Percentiles rank a stretch among this genome's conserved stretches.
phyloP scores from a whole-genome alignment of 1,284 basidiomycete species.

The Papiliotrema nemorosa region DNA sequence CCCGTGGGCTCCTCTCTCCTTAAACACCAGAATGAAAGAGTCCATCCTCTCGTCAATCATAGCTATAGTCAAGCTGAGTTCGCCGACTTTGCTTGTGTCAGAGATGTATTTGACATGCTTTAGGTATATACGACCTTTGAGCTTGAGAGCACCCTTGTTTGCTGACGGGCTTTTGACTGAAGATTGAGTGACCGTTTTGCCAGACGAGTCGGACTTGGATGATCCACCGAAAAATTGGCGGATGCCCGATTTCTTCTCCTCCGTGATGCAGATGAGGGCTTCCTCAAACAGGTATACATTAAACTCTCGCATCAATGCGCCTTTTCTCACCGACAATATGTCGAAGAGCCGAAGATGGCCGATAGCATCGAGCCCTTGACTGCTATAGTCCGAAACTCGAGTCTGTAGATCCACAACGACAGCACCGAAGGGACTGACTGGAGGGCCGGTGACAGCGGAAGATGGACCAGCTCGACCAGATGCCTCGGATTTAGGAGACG shows the following conservation, averaged over 20 bases:
- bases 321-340: slow-evolving; percentile 79
- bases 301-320: slow-evolving; percentile 80
- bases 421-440: slow-evolving; percentile 58
- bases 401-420: slow-evolving; percentile 82
- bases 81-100: slow-evolving; percentile 68
- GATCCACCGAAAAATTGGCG: slow-evolving; percentile 39
- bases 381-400: slow-evolving; percentile 91
- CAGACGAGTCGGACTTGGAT: slow-evolving; percentile 19
- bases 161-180: slow-evolving; percentile 39
- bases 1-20: slow-evolving; percentile 79
- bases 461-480: slow-evolving; percentile 4
- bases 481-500: slow-evolving; percentile 28
- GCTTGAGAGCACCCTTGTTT: slow-evolving; percentile 72
- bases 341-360: slow-evolving; percentile 89
- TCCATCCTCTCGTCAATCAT: slow-evolving; percentile 85
- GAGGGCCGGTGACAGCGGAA: slow-evolving; percentile 17
- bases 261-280: slow-evolving; percentile 92
- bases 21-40: slow-evolving; percentile 91
- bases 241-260: slow-evolving; percentile 73
- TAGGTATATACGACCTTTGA: slow-evolving; percentile 93
- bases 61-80: slow-evolving; percentile 85
- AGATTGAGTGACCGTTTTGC: too few relatives aligned
- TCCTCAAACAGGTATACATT: slow-evolving; percentile 95
- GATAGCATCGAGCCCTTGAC: slow-evolving; percentile 74
- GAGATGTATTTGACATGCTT: slow-evolving; percentile 84